Conservation (phyloP, 768 basidiomycete species). For the Leucocoprinus sp. region DNA sequence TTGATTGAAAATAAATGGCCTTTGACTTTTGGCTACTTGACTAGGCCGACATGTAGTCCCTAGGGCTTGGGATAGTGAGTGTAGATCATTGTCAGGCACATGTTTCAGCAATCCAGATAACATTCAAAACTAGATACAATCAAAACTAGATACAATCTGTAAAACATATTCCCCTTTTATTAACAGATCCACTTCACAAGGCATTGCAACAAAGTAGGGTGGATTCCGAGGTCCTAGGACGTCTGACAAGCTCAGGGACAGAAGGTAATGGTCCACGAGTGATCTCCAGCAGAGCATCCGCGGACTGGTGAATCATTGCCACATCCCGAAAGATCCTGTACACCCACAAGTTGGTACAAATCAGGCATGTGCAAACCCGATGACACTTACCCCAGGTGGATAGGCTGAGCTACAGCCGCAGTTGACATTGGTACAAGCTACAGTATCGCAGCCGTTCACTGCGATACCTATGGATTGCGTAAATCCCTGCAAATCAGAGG, state of each 20-base stretch:
- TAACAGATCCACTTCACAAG: not conserved
- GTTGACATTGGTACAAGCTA: slow-evolving; percentile 29
- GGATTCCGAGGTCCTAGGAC: not conserved
- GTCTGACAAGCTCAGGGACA: slow-evolving; percentile 18
- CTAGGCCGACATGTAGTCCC: too few species aligned
- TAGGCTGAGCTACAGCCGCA: slow-evolving; percentile 28
- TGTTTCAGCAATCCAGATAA: too few species aligned
- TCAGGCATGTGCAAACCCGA: not conserved
- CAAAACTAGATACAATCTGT: too few species aligned
- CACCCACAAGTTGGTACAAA: not conserved
- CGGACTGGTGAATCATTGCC: slow-evolving; percentile 30
- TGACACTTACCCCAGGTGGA: slow-evolving; percentile 22
- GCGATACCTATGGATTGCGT: slow-evolving; percentile 28
- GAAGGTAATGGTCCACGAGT: slow-evolving; percentile 27
- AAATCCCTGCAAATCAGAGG: too few species aligned
- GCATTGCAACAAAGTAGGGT: too few species aligned
- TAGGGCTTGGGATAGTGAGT: too few species aligned
- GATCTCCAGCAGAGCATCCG: slow-evolving; percentile 26
- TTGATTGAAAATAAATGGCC: slow-evolving; percentile 12
- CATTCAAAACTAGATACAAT: too few species aligned
- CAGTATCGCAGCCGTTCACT: slow-evolving; percentile 30
- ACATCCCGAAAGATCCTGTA: slow-evolving; percentile 29
- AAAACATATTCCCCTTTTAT: too few species aligned
- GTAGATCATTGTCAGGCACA: too few species aligned
- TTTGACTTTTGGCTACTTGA: slow-evolving; percentile 1